Percentiles rank a stretch among this genome's conserved stretches.
phyloP scores from a whole-genome alignment of 352 stramenopile species.

The Pythium folliculosum region DNA sequence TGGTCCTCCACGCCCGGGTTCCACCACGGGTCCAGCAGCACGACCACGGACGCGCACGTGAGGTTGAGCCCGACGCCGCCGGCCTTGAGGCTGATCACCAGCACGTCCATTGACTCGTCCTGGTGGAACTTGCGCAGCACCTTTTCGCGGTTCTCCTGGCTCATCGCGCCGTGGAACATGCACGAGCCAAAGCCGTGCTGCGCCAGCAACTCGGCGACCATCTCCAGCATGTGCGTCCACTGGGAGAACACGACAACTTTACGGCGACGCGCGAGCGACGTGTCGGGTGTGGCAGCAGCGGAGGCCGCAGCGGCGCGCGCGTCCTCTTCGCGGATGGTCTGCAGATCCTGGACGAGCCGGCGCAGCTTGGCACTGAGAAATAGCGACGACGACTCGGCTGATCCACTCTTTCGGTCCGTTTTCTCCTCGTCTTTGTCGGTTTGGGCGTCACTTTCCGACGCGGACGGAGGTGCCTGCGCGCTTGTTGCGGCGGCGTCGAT shows the following conservation, averaged over 20 bases:
- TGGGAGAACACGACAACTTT: slow-evolving; percentile 92
- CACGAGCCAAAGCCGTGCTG: slow-evolving; percentile 53
- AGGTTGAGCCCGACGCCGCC: slow-evolving; percentile 92
- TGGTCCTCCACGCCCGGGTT: slow-evolving; percentile 93
- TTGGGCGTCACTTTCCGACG: background rate
- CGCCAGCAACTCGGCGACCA: slow-evolving; percentile 63
- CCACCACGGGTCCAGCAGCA: slow-evolving; percentile 93
- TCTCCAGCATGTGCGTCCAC: slow-evolving; percentile 89
- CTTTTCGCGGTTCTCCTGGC: slow-evolving; percentile 65
- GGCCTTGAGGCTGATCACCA: slow-evolving; percentile 89
- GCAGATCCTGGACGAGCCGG: slow-evolving; percentile 66
- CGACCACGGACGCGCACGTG: slow-evolving; percentile 86
- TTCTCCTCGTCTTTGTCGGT: too few relatives aligned
- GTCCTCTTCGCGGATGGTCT: slow-evolving; percentile 60
- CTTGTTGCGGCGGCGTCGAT: slow-evolving; percentile 16
- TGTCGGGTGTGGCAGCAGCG: background rate
- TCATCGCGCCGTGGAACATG: slow-evolving; percentile 78
- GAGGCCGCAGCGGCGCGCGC: background rate
- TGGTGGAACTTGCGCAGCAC: slow-evolving; percentile 69
- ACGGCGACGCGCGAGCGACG: slow-evolving; percentile 40
- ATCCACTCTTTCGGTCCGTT: background rate
- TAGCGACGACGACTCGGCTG: slow-evolving; percentile 24
- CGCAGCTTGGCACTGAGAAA: slow-evolving; percentile 76
- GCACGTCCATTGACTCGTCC: slow-evolving; percentile 56
- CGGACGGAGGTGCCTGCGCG: background rate